phyloP scores from a whole-genome alignment of 2,329 filamentous ascomycete genomes.

The Ophiostoma novo-ulmi region DNA sequence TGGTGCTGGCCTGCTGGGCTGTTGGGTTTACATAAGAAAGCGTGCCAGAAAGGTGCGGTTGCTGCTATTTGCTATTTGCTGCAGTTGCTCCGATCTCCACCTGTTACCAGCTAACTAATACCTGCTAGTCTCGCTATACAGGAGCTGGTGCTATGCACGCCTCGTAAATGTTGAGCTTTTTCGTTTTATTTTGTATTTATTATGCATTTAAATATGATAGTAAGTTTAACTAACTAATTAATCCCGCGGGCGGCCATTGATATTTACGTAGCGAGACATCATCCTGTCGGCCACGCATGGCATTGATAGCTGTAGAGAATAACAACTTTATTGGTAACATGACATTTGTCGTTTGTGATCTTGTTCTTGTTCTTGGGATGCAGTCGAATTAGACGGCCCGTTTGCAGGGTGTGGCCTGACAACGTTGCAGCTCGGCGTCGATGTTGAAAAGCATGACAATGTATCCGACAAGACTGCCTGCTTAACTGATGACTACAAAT shows the following conservation, averaged over 20 bases:
- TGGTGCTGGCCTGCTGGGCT: not conserved
- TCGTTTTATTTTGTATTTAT: not conserved
- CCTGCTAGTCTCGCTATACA: not conserved
- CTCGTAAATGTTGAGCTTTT: slow-evolving; percentile 11
- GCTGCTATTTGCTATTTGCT: not conserved
- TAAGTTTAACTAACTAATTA: not conserved
- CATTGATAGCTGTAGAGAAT: not conserved
- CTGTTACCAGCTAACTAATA: not conserved
- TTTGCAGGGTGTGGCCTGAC: not conserved
- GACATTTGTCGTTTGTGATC: not conserved
- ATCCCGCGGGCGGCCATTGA: not conserved
- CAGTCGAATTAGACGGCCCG: not conserved
- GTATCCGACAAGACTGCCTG: not conserved
- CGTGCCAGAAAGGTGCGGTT: not conserved
- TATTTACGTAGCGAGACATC: not conserved
- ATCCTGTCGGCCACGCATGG: not conserved
- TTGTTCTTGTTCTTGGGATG: not conserved
- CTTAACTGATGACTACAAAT: not conserved
- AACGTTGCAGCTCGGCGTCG: slow-evolving; percentile 1
- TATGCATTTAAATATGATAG: not conserved
- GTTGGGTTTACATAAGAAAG: not conserved
- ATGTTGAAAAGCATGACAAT: not conserved
- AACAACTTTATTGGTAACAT: not conserved
- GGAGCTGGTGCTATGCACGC: not conserved
- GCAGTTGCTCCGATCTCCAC: not conserved